Evolutionary conservation across 1,139 yeast genomes (phyloP), one percentile per base, ranked within the genome.

Genomic region (Candida sp.): DNA sequence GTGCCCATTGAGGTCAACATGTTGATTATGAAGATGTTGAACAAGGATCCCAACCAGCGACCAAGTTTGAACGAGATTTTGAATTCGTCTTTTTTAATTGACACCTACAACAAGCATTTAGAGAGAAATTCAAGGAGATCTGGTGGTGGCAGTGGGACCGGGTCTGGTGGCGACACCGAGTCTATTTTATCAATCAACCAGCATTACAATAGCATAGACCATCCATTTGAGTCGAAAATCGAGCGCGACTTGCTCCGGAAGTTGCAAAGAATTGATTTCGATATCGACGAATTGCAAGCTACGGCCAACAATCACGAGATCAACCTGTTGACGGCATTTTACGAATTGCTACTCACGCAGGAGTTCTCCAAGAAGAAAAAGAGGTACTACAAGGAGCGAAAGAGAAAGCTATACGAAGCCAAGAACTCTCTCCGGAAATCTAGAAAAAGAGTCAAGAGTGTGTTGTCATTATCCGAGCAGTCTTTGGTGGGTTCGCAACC

Each of bases 251-350:
- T 92, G 26, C 67, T 93, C 44, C 87, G 90, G 55, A 81, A 83
- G 47, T 66, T 94, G 54, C 79, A 81, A 44, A 80, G 85, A 49
- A 70, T 86, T 22, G 90, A 92, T 25, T 73, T 93, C 44, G 92
- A 90, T 62, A 75, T 83, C 7, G 88, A 85, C 7, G 72, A 78
- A 5, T 71, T 94, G 34, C 85, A 85, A 55, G 76, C 79, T 5
- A 83, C 90, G 25, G 86, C 93, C 1, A 62, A 72, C 25, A 75
- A 81, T 49, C 81, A 81, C 48, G 84, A 85, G 51, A 86, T 92
- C 70, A 96, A 90, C 64, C 77, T 92, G 0, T 70, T 90, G 26
- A 86, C 93, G n/a, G 98, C 97, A 0, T 77, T 90, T 54, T 94
- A 96, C 88, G 88, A 86, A 44, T 73, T 94, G 11, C 70, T 88